Base-by-base conservation (phyloP, 495 filamentous ascomycete species). In the Tuber brumale region DNA sequence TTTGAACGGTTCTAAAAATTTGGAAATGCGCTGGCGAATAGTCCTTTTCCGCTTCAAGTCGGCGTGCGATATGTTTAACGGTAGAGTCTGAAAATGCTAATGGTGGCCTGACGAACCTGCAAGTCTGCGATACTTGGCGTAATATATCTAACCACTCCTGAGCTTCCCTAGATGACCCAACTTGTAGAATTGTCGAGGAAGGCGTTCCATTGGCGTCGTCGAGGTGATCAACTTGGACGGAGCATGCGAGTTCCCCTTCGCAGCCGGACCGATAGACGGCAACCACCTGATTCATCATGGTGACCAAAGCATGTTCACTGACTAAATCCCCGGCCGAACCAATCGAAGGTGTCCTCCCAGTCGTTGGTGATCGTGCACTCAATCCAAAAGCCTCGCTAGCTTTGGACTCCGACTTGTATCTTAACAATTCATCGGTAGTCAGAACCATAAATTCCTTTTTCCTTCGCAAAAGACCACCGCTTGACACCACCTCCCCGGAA, bases 381-480 rank as follows among this genome's bases (percentile, higher is more conserved):
- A 77, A 61, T 23, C 82, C 82, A 42, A 83, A 81, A 14, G 81
- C 79, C 66, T 83, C 82, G 23, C 31, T 81, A 41, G 81, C 81
- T 61, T 83, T 83, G 37, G 81, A 80, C 37, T 83, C 81, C 31
- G 88, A 85, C 84, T 93, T 96, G 84, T 94, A 93, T 70, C 93
- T 90, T 75, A 97, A 83, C 57, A 99, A 83, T 83, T 97, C 91
- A 39, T 89, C 89, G 70, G 94, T 90, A 16, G 94, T 97, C 48
- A 97, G 87, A n/a, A 97, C 95, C 44, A 97, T 85, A 79, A 93
- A 97, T 77, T 96, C 93, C 81, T 89, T 92, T 85, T 92, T 94
- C 83, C 93, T 92, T 83, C 93, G 89, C 83, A 97, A 90, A 84
- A 97, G 88, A 69, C 92, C 89, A 42, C 90, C 89, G 46, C 92